Percentiles rank a stretch among this genome's conserved stretches.
These are phyloP conservation scores for Cercospora beticola DNA, from an alignment of 2,329 filamentous ascomycete genomes.

Conservation along the genomic window DNA sequence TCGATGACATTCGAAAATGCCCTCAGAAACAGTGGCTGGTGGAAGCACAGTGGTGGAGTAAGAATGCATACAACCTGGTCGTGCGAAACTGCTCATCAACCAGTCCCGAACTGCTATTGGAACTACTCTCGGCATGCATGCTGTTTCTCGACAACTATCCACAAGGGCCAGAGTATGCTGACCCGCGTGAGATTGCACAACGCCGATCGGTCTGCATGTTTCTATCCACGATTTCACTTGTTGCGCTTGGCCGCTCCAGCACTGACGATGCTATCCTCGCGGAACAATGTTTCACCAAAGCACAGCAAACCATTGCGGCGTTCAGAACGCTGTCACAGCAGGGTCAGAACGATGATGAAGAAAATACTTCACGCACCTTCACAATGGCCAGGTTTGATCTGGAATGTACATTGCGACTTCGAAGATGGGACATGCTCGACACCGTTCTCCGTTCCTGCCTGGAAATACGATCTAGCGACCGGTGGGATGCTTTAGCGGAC, in stretches of 20 bases:
- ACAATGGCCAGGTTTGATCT: constrained; percentile 74
- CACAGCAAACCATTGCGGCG: constrained; percentile 59
- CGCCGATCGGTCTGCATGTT: constrained; percentile 71
- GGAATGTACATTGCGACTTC: constrained; percentile 67
- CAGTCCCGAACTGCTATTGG: constrained; percentile 54
- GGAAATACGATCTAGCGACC: constrained; percentile 31
- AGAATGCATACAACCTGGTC: constrained; percentile 76
- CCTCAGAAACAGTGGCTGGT: constrained; percentile 46
- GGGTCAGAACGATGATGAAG: constrained; percentile 19
- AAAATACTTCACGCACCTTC: constrained; percentile 48
- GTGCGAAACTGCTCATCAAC: constrained; percentile 62
- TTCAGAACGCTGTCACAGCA: constrained; percentile 51
- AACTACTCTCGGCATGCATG: constrained; percentile 53
- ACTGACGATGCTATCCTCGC: constrained; percentile 47
- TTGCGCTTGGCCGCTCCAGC: constrained; percentile 51
- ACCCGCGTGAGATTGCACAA: constrained; percentile 37
- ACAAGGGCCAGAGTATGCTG: constrained; percentile 16
- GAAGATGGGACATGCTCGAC: constrained; percentile 65
- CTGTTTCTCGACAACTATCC: constrained; percentile 33
- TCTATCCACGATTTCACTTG: constrained; percentile 52
- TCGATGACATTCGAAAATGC: constrained; percentile 42
- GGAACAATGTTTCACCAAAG: constrained; percentile 61
- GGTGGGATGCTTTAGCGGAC: constrained; percentile 50
- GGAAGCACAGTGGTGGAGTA: constrained; percentile 82
- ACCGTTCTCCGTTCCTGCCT: constrained; percentile 55